Conservation (phyloP, 2,329 filamentous ascomycete genomes). For the Pseudodiploospora longispora region DNA sequence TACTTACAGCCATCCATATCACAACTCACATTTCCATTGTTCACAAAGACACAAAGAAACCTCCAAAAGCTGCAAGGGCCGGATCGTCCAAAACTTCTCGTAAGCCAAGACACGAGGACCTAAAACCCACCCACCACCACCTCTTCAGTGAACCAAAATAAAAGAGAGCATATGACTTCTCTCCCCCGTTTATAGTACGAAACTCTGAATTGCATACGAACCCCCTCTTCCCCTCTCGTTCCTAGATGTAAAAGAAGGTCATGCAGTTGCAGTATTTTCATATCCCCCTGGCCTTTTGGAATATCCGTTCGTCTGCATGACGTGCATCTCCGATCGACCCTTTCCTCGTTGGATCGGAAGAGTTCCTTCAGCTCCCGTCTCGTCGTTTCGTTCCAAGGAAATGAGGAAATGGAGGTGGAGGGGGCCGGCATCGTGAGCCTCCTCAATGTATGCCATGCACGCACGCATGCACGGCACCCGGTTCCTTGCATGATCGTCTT, state of each 20-base stretch:
- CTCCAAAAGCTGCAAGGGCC: too few species aligned
- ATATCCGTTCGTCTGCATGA: slow-evolving; percentile 16
- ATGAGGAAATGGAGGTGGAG: too few species aligned
- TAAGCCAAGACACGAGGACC: slow-evolving; percentile 1
- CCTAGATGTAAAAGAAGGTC: not conserved
- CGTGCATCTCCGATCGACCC: slow-evolving; percentile 19
- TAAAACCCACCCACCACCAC: not conserved
- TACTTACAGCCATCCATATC: too few species aligned
- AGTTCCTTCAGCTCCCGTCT: slow-evolving; percentile 15
- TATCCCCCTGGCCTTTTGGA: too few species aligned
- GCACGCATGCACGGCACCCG: not conserved
- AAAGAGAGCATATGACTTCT: slow-evolving; percentile 3
- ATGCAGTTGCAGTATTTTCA: too few species aligned
- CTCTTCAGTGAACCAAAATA: not conserved
- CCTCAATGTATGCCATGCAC: not conserved
- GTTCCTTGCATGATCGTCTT: slow-evolving; percentile 12
- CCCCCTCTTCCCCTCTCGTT: not conserved
- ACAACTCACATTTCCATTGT: too few species aligned
- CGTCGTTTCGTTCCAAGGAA: not conserved
- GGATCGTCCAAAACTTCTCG: not conserved
- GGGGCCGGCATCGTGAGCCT: not conserved
- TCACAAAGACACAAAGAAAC: too few species aligned
- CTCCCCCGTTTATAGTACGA: not conserved
- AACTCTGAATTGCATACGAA: not conserved
- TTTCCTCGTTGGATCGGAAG: slow-evolving; percentile 19